A percentile compares a stretch with the other conserved stretches of the same genome.
Evolutionary conservation across 176 grass and related monocot species (phyloP).

Genomic region (Tillandsia leiboldiana): DNA sequence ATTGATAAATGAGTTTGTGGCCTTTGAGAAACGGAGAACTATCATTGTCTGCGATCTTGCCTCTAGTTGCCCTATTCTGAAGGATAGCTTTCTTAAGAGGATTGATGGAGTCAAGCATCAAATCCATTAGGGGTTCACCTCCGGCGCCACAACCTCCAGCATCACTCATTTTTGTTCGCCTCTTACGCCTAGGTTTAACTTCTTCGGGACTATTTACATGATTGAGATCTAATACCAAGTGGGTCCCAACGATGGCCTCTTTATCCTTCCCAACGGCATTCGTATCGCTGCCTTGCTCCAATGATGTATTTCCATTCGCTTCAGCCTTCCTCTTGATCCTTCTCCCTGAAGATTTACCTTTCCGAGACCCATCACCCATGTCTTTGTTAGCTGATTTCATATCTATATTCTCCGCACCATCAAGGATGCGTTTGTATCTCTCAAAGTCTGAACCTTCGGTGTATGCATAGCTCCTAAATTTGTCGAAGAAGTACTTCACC

Average conservation of each 20-base stretch:
- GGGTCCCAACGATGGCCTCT: neutral
- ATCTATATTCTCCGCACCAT: neutral
- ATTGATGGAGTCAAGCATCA: neutral
- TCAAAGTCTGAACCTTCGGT: conserved; percentile 6
- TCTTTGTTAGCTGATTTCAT: neutral
- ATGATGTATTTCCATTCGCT: neutral
- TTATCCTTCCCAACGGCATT: neutral
- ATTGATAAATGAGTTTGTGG: neutral
- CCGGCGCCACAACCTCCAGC: neutral
- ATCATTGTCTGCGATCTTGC: neutral
- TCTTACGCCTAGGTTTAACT: neutral
- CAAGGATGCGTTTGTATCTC: conserved; percentile 11
- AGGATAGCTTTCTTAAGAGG: neutral
- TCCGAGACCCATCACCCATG: neutral
- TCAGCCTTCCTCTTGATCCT: neutral
- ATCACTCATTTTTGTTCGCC: neutral
- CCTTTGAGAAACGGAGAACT: neutral
- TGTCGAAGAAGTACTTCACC: conserved; percentile 24
- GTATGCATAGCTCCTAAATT: conserved; percentile 37
- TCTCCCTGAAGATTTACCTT: neutral
- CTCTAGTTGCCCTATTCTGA: neutral
- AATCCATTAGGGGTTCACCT: neutral
- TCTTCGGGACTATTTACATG: neutral
- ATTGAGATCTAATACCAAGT: neutral
- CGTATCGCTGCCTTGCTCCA: neutral